Evolutionary conservation across 2,329 filamentous ascomycete genomes (phyloP), one percentile per base, ranked within the genome.

Genomic region (Cladophialophora immunda): DNA sequence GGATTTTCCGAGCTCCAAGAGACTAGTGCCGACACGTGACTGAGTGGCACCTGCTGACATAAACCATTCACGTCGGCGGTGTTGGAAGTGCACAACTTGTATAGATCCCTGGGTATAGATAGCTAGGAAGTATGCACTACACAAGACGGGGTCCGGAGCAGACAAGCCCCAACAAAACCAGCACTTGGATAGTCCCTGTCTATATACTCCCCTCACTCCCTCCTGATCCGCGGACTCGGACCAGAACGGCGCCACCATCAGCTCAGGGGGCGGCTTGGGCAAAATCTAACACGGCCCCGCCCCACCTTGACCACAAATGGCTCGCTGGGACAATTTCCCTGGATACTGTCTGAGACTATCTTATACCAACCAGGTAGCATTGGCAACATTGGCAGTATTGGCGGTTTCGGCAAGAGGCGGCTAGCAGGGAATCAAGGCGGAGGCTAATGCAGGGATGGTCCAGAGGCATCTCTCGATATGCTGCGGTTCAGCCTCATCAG

Each of bases 401-500:
- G 17, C 38, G 2, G 58, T 60, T 60, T 60, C 58, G 58, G 58
- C 17, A 41, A n/a, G 4, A n/a, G 38, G 15, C 25, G 27, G 58
- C 58, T 38, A 60, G 38, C 41, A 15, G n/a, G 15, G 27, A 11
- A 27, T n/a, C 41, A 52, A 27, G 15, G 45, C 7, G 30, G 32
- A 7, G 34, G 52, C 60, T 56, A 62, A 56, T 47, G 60, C 60
- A 62, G 60, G 60, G 60, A 62, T 22, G 25, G 11, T 5, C 60
- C 60, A 56, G 9, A 34, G 13, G 4, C 4, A 27, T 15, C 27
- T 36, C 27, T 30, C n/a, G 53, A 36, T n/a, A 9, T 34, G 53
- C 29, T 36, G 53, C 4, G 19, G 45, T 36, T 62, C 45, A 62
- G 58, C 58, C 58, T 62, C 58, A 62, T 62, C 60, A 54, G 58